phyloP scores from a whole-genome alignment of 2,329 filamentous ascomycete species.

The Penicillium decumbens region DNA sequence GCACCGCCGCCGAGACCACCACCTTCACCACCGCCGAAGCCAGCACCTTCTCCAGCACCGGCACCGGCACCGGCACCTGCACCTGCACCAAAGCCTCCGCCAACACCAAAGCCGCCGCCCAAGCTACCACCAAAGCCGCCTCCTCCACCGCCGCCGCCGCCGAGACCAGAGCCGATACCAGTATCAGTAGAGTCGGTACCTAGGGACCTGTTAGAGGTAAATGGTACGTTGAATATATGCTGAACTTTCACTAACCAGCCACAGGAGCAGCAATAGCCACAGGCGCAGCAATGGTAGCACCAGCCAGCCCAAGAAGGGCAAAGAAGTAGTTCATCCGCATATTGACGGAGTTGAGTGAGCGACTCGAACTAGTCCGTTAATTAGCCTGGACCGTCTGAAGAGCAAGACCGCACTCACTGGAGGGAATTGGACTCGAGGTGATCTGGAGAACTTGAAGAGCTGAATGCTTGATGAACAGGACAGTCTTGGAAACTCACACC shows the following conservation, averaged over 20 bases:
- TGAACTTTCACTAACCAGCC: neutral
- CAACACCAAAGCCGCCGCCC: neutral
- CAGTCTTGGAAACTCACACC: neutral
- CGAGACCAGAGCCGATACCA: constrained; percentile 2
- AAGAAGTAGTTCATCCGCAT: constrained; percentile 13
- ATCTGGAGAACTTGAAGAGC: neutral
- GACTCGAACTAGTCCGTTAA: neutral
- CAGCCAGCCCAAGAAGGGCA: constrained; percentile 10
- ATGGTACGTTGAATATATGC: neutral
- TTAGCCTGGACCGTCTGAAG: neutral
- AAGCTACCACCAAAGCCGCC: neutral
- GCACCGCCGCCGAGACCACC: constrained; percentile 1
- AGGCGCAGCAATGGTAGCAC: constrained; percentile 5
- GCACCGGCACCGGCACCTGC: constrained; percentile 1
- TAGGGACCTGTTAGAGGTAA: neutral
- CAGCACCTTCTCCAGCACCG: neutral
- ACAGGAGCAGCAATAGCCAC: constrained; percentile 6
- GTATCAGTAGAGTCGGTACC: neutral
- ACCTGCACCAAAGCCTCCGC: neutral
- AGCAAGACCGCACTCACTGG: neutral
- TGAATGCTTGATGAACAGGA: neutral
- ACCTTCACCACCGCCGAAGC: neutral
- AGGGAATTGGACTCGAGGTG: neutral
- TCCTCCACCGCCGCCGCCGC: constrained; percentile 6
- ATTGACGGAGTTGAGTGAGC: neutral